Evolutionary conservation across 2,329 filamentous ascomycete genomes (phyloP).

Genomic region (Fusarium marasasianum): DNA sequence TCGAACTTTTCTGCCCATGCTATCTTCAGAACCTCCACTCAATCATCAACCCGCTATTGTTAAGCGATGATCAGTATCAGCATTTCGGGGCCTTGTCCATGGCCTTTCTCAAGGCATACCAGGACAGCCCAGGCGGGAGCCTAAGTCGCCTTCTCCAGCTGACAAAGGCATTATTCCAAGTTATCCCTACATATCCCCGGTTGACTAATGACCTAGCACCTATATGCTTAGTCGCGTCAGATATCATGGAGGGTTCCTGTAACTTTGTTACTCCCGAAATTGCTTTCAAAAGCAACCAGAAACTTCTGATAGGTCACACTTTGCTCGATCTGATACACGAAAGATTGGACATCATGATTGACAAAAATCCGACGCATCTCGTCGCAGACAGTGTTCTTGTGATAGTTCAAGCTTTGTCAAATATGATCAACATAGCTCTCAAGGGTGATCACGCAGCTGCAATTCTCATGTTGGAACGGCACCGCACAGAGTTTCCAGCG

Average conservation of each 20-base stretch:
- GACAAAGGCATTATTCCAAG: slow-evolving; percentile 50
- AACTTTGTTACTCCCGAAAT: slow-evolving; percentile 32
- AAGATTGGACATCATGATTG: slow-evolving; percentile 58
- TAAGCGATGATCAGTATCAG: slow-evolving; percentile 22
- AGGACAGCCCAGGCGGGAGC: slow-evolving; percentile 52
- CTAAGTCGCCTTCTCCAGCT: slow-evolving; percentile 56
- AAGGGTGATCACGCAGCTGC: slow-evolving; percentile 50
- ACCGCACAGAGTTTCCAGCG: slow-evolving; percentile 46
- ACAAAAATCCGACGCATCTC: slow-evolving; percentile 65
- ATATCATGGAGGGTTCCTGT: slow-evolving; percentile 47
- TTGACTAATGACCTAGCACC: slow-evolving; percentile 55
- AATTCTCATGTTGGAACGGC: slow-evolving; percentile 38
- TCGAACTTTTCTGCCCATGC: slow-evolving; percentile 41
- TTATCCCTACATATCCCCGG: slow-evolving; percentile 58
- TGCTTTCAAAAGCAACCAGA: slow-evolving; percentile 42
- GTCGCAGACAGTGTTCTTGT: slow-evolving; percentile 54
- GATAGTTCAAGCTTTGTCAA: slow-evolving; percentile 54
- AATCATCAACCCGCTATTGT: slow-evolving; percentile 35
- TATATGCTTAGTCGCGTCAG: slow-evolving; percentile 49
- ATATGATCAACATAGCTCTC: slow-evolving; percentile 56
- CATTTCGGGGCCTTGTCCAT: slow-evolving; percentile 11
- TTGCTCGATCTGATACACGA: slow-evolving; percentile 56
- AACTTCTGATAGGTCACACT: slow-evolving; percentile 52
- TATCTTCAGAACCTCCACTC: slow-evolving; percentile 58
- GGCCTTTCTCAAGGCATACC: slow-evolving; percentile 56